Evolutionary conservation across 2,329 filamentous ascomycete genomes (phyloP).

Genomic region (Ceratocystis diversiconidia): DNA sequence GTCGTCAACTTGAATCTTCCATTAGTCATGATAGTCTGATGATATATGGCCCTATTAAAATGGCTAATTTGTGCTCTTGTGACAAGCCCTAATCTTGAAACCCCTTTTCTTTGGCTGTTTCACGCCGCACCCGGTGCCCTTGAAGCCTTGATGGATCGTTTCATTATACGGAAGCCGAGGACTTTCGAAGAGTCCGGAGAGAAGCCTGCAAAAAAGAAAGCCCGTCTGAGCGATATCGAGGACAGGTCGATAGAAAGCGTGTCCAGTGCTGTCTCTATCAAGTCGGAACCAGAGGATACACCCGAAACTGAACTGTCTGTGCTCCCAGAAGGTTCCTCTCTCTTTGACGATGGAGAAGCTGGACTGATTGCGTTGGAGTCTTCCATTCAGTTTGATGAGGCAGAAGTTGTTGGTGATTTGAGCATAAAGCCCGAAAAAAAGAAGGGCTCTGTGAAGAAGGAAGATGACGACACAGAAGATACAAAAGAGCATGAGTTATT

Average conservation of each 20-base stretch:
- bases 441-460: slow-evolving; percentile 54
- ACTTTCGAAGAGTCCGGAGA: background rate
- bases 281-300: background rate
- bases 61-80: background rate
- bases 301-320: background rate
- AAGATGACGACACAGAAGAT: slow-evolving; percentile 37
- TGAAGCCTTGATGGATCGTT: slow-evolving; percentile 6
- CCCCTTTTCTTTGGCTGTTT: background rate
- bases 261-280: background rate
- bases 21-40: background rate
- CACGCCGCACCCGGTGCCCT: background rate
- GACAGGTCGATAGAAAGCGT: background rate
- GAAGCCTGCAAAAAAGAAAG: slow-evolving; percentile 1
- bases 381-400: background rate
- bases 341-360: background rate
- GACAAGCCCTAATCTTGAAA: background rate
- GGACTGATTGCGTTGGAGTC: background rate
- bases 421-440: too few species aligned
- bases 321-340: background rate
- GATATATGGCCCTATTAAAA: background rate
- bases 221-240: background rate
- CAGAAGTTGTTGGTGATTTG: background rate
- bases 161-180: slow-evolving; percentile 6
- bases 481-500: background rate
- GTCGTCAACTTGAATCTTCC: background rate